Conservation (phyloP, 495 filamentous ascomycete genomes). For the Penicillium tannophilum region DNA sequence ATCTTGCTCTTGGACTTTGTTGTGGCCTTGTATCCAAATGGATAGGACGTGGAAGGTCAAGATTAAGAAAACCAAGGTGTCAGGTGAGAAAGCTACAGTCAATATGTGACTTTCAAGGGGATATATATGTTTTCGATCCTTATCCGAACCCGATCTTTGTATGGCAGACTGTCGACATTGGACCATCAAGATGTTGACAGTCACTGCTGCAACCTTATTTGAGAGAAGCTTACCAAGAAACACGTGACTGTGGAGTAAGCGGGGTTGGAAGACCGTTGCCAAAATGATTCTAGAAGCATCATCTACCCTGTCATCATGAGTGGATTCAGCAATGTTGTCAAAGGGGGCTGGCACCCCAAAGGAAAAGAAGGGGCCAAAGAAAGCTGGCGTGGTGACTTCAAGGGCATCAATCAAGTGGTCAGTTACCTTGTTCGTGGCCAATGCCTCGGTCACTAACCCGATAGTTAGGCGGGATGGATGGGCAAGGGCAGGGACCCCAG, state of each 20-base stretch:
- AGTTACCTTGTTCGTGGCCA: slow-evolving; percentile 16
- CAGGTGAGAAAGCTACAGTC: no score
- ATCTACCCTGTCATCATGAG: slow-evolving; percentile 40
- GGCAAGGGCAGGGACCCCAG: slow-evolving; percentile 54
- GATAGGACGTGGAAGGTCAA: no score
- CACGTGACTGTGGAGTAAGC: slow-evolving; percentile 11
- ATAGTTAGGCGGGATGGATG: slow-evolving; percentile 34
- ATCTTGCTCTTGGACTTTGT: no score
- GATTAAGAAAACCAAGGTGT: no score
- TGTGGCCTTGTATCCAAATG: no score
- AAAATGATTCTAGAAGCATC: background rate
- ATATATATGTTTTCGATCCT: no score
- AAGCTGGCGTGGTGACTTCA: slow-evolving; percentile 61
- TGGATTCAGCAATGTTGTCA: slow-evolving; percentile 52
- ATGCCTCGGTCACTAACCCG: slow-evolving; percentile 10
- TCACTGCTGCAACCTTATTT: background rate
- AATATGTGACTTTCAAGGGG: no score
- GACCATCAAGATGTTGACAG: no score
- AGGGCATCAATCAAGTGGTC: slow-evolving; percentile 62
- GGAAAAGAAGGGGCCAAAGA: slow-evolving; percentile 57
- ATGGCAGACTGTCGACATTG: background rate
- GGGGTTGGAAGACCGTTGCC: background rate
- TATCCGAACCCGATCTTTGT: no score
- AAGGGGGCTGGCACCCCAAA: slow-evolving; percentile 62
- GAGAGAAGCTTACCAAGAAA: background rate